Evolutionary conservation across 73 alveolate genomes (phyloP).

Genomic region (Tetrahymena borealis): DNA sequence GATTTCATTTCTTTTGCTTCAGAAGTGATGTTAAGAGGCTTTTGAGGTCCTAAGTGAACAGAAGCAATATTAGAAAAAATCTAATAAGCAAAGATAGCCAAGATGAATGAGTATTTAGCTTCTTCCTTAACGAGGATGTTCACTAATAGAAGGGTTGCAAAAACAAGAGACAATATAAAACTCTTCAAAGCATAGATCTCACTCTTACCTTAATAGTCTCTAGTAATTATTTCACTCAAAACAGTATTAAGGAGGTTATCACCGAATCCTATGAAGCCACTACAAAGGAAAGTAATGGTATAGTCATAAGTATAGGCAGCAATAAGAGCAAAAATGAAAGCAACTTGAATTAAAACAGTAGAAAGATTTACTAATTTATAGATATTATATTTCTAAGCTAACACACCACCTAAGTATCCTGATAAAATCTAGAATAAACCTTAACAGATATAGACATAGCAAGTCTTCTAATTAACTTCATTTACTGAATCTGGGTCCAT

Average conservation of each 20-base stretch:
- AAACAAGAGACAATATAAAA: background rate
- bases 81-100: background rate
- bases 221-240: background rate
- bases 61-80: background rate
- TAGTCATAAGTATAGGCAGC: background rate
- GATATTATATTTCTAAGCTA: background rate
- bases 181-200: background rate
- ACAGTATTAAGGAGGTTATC: background rate
- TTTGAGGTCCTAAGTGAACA: background rate
- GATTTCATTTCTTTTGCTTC: background rate
- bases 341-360: background rate
- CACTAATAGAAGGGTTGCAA: background rate
- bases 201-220: background rate
- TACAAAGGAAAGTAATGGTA: background rate
- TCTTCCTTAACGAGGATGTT: background rate
- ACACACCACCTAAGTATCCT: background rate
- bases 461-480: background rate
- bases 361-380: background rate
- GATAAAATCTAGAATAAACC: background rate
- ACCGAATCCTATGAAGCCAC: background rate
- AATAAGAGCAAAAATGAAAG: background rate
- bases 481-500: background rate
- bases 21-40: background rate
- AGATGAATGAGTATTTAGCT: background rate
- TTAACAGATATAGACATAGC: background rate